phyloP scores from a whole-genome alignment of 495 filamentous ascomycete species.

The Collariella sp. region DNA sequence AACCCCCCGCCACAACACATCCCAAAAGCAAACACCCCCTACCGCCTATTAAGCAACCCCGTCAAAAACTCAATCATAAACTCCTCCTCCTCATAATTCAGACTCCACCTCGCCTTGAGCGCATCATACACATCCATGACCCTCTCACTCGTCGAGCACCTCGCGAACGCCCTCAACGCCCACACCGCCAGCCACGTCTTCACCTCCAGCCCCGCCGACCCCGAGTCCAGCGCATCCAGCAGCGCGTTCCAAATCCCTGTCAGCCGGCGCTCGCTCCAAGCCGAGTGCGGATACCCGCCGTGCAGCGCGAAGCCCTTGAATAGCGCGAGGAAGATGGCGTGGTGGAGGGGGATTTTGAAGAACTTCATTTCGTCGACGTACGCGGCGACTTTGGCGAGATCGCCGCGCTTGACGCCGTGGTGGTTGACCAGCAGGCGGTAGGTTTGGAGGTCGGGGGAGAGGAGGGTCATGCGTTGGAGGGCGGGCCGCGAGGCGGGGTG shows the following conservation, averaged over 20 bases:
- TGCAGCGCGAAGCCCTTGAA: slow-evolving; percentile 69
- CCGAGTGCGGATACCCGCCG: slow-evolving; percentile 50
- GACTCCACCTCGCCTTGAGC: slow-evolving; percentile 32
- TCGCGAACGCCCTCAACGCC: slow-evolving; percentile 40
- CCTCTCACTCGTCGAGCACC: slow-evolving; percentile 28
- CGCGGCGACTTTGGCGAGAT: slow-evolving; percentile 46
- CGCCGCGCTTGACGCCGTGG: slow-evolving; percentile 44
- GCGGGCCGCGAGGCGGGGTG: slow-evolving; percentile 33
- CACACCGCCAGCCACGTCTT: slow-evolving; percentile 43
- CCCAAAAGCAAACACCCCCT: not conserved
- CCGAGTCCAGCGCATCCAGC: slow-evolving; percentile 32
- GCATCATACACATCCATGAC: slow-evolving; percentile 36
- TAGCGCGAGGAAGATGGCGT: slow-evolving; percentile 55
- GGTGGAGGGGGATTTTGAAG: slow-evolving; percentile 48
- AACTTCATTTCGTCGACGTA: slow-evolving; percentile 59
- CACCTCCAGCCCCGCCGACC: slow-evolving; percentile 30
- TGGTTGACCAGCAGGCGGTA: slow-evolving; percentile 57
- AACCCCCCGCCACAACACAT: not conserved
- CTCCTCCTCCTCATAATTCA: slow-evolving; percentile 22
- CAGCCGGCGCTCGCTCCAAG: slow-evolving; percentile 57
- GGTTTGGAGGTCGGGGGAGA: slow-evolving; percentile 55
- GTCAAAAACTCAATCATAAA: slow-evolving; percentile 33
- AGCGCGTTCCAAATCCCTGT: slow-evolving; percentile 41
- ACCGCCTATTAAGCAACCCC: slow-evolving; percentile 10
- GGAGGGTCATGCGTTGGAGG: slow-evolving; percentile 46